Evolutionary conservation across 2,329 filamentous ascomycete species (phyloP), one percentile per base, ranked within the genome.

Genomic region (Phyllosticta citribraziliensis): DNA sequence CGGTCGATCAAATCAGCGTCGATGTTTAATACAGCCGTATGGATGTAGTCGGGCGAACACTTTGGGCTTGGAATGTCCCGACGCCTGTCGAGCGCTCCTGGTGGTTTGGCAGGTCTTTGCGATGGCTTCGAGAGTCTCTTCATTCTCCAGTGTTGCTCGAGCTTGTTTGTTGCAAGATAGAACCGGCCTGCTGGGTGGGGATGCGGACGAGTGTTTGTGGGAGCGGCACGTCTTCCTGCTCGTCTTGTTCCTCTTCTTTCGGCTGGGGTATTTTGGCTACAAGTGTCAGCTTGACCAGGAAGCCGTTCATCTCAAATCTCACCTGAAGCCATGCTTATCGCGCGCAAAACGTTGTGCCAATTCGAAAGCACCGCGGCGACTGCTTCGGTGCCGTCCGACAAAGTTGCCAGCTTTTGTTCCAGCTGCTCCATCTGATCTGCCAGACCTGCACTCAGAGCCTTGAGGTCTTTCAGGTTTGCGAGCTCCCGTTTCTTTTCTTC

Each of bases 291-390:
- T n/a, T 22, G 52, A 35, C 17, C 53, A 60, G 35, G 20, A 22
- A 25, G 5, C 17, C 57, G 12, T 33, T 40, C 50, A 22, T 22
- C 50, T 11, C 60, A 61, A 22, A 27, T 84, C 70, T 47, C 80
- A 92, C 89, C 82, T 63, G 88, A 92, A 64, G 90, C 90, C 88
- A 94, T 92, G 70, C 88, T 88, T 69, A 95, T 92, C 52, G 89
- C 89, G 65, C 88, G 82, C 63, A 95, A 80, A 65, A 95, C 89
- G 67, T 90, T 92, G 73, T 92, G 88, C 90, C 90, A 95, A 72
- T 94, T 95, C 58, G 87, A 84, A 71, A 95, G 79, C 22, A 95
- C 89, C n/a, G 87, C 83, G 50, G 90, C 89, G 68, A 95, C 90
- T 63, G 88, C 89, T 30, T 62, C 88, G 30, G 90, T 94, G 14